phyloP scores from a whole-genome alignment of 2,329 filamentous ascomycete genomes.

The Xylariomycetidae sp. region DNA sequence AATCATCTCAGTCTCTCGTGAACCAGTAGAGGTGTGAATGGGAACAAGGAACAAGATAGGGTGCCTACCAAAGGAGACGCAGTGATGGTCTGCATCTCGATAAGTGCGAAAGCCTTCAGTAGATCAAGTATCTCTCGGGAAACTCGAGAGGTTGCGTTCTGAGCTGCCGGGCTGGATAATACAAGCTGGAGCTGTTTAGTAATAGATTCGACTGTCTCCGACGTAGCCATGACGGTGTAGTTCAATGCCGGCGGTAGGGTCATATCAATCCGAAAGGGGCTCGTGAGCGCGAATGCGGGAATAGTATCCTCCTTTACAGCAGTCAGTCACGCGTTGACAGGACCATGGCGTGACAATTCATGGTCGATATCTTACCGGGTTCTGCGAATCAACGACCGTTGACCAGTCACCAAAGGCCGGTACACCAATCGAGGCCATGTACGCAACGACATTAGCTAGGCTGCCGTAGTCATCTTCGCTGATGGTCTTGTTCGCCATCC shows the following conservation, averaged over 20 bases:
- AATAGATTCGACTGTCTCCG: neutral
- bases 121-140: slow-evolving; percentile 2
- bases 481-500: slow-evolving; percentile 2
- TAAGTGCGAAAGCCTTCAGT: neutral
- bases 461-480: slow-evolving; percentile 3
- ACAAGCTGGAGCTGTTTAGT: neutral
- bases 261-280: neutral
- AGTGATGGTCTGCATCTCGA: too few species aligned
- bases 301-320: neutral
- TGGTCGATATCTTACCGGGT: slow-evolving; percentile 1
- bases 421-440: slow-evolving; percentile 4
- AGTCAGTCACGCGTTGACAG: too few species aligned
- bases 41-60: too few species aligned
- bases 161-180: neutral
- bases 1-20: too few species aligned
- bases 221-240: neutral
- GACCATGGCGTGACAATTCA: too few species aligned
- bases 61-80: too few species aligned
- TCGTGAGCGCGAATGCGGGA: neutral
- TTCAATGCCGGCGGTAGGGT: neutral
- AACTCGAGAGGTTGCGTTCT: neutral
- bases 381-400: slow-evolving; percentile 3
- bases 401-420: slow-evolving; percentile 3
- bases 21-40: too few species aligned
- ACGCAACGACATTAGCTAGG: slow-evolving; percentile 4